These are phyloP conservation scores for Forsythia viridissima DNA, from an alignment of 257 asterid species.

Conservation along the genomic window DNA sequence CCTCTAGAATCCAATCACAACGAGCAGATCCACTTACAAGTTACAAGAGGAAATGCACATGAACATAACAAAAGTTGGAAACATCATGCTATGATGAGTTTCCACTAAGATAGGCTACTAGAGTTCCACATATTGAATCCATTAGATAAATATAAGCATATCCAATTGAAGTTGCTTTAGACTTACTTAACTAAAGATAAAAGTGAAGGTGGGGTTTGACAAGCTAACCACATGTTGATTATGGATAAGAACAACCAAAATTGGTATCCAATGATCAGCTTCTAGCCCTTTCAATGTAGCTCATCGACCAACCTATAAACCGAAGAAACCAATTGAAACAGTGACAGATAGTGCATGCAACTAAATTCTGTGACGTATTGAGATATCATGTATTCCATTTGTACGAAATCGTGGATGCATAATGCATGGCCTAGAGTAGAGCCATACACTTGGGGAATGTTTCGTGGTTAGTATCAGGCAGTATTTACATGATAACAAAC, in stretches of 20 bases:
- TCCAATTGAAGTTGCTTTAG: not conserved
- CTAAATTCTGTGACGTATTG: slow-evolving; percentile 14
- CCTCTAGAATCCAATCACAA: not conserved
- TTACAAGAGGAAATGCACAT: not conserved
- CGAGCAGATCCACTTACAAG: not conserved
- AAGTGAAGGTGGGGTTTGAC: slow-evolving; percentile 21
- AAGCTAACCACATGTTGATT: slow-evolving; percentile 12
- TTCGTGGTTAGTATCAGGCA: no score
- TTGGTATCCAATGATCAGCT: not conserved
- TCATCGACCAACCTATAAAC: slow-evolving; percentile 1
- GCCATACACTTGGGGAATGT: not conserved
- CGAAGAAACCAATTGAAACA: slow-evolving; percentile 1
- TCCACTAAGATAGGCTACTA: slow-evolving; percentile 31
- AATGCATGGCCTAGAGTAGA: not conserved
- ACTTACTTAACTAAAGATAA: not conserved
- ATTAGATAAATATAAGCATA: slow-evolving; percentile 11
- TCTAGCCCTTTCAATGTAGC: slow-evolving; percentile 23
- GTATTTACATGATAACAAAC: not conserved
- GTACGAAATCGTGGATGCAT: not conserved
- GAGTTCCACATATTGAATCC: slow-evolving; percentile 21
- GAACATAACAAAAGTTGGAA: not conserved
- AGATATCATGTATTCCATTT: not conserved
- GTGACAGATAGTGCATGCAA: slow-evolving; percentile 8
- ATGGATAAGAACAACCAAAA: slow-evolving; percentile 9
- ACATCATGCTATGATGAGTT: slow-evolving; percentile 2